Evolutionary conservation across 306 rosid genomes (phyloP), one percentile per base, ranked within the genome.

Genomic region (Pueraria montana): DNA sequence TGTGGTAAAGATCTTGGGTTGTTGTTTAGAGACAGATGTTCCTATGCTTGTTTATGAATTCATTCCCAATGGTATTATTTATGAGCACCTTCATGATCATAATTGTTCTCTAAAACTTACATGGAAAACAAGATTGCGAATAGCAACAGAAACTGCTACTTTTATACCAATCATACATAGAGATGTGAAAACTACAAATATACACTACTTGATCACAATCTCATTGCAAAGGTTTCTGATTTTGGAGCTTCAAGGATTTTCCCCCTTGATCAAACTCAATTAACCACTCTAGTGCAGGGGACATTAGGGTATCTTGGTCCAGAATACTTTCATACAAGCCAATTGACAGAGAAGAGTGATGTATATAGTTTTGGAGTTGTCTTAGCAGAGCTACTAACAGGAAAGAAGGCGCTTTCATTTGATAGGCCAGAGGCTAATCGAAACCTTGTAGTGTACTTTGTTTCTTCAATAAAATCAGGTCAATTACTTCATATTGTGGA

Each of bases 21-120:
- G 92, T 55, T 90, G 91, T 58, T 68, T 89, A 8, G 91, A 91
- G 59, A 89, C 91, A 0, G 66, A 91, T 85, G 87, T 89, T 1
- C 94, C 92, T 4, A 75, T 87, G n/a, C 91, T 91, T 72, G 94
- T 91, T 43, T 91, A 87, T 67, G 92, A 91, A 62, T 91, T 81
- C 43, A 46, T 84, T 52, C 76, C 80, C 10, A 83, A 87, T 0
- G 90, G 88, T 0, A 85, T 89, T 4, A 71, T 90, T 1, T 81
- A 1, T 7, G 82, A 87, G 17, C 82, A 84, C 68, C 66, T 91
- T 46, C 88, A 87, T 30, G 69, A 73, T 13, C 70, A 68, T 40
- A 48, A 20, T 11, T 53, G 62, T 0, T 16, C 82, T 24, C 32
- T 30, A 24, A 67, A 17, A 2, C 83, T 83, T 23, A 16, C 85